Evolutionary conservation across 169 alveolate species (phyloP).

Genomic region (Cryptosporidium viatorum): DNA sequence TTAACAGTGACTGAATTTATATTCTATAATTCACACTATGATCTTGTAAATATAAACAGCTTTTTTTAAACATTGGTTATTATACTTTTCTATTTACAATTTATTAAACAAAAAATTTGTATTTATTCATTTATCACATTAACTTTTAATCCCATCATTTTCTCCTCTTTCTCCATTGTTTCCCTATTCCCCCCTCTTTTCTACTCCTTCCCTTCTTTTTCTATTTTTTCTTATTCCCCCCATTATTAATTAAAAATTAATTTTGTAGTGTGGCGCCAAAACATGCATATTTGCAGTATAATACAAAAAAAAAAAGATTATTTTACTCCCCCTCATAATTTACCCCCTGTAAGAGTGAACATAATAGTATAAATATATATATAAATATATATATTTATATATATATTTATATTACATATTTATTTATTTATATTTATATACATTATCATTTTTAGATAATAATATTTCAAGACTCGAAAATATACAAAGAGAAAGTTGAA

Average conservation of each 20-base stretch:
- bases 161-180: not conserved
- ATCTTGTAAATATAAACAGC: no score
- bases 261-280: constrained; percentile 18
- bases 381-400: not conserved
- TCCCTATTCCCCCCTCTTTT: not conserved
- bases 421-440: not conserved
- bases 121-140: not conserved
- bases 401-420: not conserved
- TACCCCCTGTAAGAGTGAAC: not conserved
- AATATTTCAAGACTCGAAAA: constrained; percentile 48
- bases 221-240: not conserved
- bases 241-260: not conserved
- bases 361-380: not conserved
- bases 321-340: constrained; percentile 13
- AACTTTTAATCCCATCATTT: not conserved
- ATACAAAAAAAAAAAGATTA: constrained; percentile 33
- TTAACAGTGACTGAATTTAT: no score
- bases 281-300: constrained; percentile 56
- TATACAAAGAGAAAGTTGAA: not conserved
- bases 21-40: not conserved
- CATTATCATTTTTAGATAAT: constrained; percentile 5
- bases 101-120: no score
- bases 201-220: not conserved
- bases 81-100: no score
- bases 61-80: no score